These are phyloP conservation scores for Haematococcus lacustris DNA, from an alignment of 139 green algal genomes.

Conservation along the genomic window DNA sequence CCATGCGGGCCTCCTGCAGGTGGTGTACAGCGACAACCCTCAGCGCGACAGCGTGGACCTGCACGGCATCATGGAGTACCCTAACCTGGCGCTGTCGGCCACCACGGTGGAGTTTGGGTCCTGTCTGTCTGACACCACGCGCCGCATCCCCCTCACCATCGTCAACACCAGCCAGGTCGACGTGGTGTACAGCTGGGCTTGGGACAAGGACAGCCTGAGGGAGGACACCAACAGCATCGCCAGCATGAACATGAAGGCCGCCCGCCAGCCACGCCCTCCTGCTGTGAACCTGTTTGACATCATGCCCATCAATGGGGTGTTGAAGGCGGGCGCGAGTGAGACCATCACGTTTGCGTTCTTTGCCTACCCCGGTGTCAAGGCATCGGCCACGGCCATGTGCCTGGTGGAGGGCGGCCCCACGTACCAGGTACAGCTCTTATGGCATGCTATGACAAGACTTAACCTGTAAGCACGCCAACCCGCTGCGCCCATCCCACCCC, in stretches of 20 bases:
- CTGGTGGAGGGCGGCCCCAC: slow-evolving; percentile 60
- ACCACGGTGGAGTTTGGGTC: slow-evolving; percentile 60
- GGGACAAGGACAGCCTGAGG: slow-evolving; percentile 31
- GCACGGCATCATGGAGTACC: slow-evolving; percentile 54
- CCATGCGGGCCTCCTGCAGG: no score
- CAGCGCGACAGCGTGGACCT: slow-evolving; percentile 57
- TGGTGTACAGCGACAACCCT: slow-evolving; percentile 1
- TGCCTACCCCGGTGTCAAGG: slow-evolving; percentile 44
- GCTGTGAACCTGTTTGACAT: slow-evolving; percentile 69
- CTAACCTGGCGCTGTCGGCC: slow-evolving; percentile 50
- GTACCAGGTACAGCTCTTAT: slow-evolving; percentile 18
- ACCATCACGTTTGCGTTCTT: slow-evolving; percentile 62
- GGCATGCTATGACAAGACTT: not conserved
- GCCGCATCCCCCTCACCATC: slow-evolving; percentile 35
- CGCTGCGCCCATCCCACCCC: not conserved
- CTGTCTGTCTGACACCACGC: slow-evolving; percentile 63
- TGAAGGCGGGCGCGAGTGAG: slow-evolving; percentile 52
- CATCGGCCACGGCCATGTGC: slow-evolving; percentile 45
- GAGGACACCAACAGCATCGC: slow-evolving; percentile 33
- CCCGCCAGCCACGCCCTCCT: slow-evolving; percentile 12
- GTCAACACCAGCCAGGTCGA: slow-evolving; percentile 52
- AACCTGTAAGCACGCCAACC: not conserved
- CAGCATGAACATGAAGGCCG: slow-evolving; percentile 19
- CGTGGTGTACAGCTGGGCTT: slow-evolving; percentile 56
- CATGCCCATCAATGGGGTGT: slow-evolving; percentile 53